phyloP scores from a whole-genome alignment of 2,329 filamentous ascomycete genomes.

The Massarina eburnea region DNA sequence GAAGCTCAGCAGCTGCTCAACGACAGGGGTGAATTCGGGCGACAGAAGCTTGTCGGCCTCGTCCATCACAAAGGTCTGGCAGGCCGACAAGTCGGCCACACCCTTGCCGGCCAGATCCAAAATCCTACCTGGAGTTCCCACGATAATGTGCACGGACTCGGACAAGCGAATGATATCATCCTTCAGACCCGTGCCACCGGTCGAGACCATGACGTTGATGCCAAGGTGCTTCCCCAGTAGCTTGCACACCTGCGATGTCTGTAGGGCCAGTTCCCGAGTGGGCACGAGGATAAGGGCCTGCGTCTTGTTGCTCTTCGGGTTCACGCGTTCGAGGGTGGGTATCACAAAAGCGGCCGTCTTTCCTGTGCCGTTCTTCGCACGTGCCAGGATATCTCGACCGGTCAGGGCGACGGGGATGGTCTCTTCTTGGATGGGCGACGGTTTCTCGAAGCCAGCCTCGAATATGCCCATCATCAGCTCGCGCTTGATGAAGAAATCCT shows the following conservation, averaged over 20 bases:
- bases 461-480: constrained; percentile 99
- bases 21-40: constrained; percentile 93
- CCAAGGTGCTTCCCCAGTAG: constrained; percentile 95
- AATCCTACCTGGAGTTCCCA: constrained; percentile 94
- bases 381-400: constrained; percentile 89
- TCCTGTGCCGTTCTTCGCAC: constrained; percentile 97
- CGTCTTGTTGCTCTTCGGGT: constrained; percentile 93
- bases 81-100: constrained; percentile 93
- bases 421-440: constrained; percentile 98
- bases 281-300: constrained; percentile 96
- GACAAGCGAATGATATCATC: constrained; percentile 96
- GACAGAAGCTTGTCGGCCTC: constrained; percentile 98
- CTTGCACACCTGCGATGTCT: constrained; percentile 99
- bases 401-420: constrained; percentile 95
- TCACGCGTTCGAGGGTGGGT: constrained; percentile 90
- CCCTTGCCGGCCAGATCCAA: constrained; percentile 95
- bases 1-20: constrained; percentile 92
- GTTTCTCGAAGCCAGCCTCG: constrained; percentile 97
- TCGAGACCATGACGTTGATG: constrained; percentile 99
- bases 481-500: constrained; percentile 93
- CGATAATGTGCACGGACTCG: constrained; percentile 94
- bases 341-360: constrained; percentile 99
- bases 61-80: constrained; percentile 98
- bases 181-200: constrained; percentile 89
- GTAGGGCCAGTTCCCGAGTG: constrained; percentile 93